phyloP scores from a whole-genome alignment of 176 grass and related monocot genomes.

The Cenchrus americanus region DNA sequence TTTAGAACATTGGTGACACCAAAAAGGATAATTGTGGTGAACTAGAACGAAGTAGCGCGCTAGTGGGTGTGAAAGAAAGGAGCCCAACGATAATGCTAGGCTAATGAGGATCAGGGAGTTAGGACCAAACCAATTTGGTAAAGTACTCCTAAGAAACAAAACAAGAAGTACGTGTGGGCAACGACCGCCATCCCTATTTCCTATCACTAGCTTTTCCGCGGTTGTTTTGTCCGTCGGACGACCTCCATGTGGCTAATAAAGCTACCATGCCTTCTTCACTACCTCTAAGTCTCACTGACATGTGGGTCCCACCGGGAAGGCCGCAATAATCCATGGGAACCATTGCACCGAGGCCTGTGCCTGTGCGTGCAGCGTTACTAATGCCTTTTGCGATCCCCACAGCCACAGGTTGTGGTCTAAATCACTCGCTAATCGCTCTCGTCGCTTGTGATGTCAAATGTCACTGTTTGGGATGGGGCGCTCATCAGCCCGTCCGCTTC shows the following conservation, averaged over 20 bases:
- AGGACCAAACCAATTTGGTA: not conserved
- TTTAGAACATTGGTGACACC: not conserved
- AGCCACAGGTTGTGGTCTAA: not conserved
- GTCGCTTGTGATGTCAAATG: slow-evolving; percentile 24
- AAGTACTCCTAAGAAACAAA: not conserved
- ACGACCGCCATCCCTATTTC: not conserved
- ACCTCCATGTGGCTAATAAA: slow-evolving; percentile 15
- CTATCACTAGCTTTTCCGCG: slow-evolving; percentile 39
- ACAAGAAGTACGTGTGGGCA: not conserved
- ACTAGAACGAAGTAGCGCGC: not conserved
- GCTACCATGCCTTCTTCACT: slow-evolving; percentile 10
- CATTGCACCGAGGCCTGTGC: too few species aligned
- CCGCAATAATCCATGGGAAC: not conserved
- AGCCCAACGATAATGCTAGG: not conserved
- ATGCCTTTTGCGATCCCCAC: not conserved
- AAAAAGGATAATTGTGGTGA: not conserved
- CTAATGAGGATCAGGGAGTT: slow-evolving; percentile 11
- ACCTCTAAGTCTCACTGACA: not conserved
- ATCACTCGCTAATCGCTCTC: slow-evolving; percentile 25
- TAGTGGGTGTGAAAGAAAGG: slow-evolving; percentile 10
- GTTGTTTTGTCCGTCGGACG: slow-evolving; percentile 30
- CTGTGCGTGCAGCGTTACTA: not conserved
- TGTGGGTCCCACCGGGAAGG: not conserved
- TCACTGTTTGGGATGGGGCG: slow-evolving; percentile 20
- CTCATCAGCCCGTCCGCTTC: not conserved